A percentile compares a stretch with the other conserved stretches of the same genome.
Conservation (phyloP, 345 rosid genomes). For the Citrus maxima region DNA sequence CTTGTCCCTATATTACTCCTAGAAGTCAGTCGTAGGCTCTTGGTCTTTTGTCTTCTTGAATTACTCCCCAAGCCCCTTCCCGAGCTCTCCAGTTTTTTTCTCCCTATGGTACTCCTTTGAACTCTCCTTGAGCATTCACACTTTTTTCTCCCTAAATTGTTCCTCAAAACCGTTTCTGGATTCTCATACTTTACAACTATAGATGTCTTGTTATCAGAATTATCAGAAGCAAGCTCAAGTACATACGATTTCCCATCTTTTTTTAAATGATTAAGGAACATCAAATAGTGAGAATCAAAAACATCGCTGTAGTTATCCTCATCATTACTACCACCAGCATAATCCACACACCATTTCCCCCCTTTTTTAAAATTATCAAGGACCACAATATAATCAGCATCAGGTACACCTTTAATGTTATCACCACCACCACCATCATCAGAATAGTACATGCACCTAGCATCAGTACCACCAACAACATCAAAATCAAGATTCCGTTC, state of each 20-base stretch:
- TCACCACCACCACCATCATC: not conserved
- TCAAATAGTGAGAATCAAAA: constrained; percentile 32
- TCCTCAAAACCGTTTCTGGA: not conserved
- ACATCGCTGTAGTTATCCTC: not conserved
- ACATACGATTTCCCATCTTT: constrained; percentile 30
- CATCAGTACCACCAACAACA: not conserved
- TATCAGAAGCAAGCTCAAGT: constrained; percentile 16
- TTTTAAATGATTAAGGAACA: constrained; percentile 33
- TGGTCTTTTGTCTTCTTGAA: not conserved
- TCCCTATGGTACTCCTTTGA: not conserved
- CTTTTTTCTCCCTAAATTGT: constrained; percentile 21
- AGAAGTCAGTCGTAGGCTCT: not conserved
- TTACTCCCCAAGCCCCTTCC: not conserved
- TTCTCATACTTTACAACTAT: constrained; percentile 22
- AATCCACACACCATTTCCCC: too few relatives aligned
- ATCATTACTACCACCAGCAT: too few relatives aligned
- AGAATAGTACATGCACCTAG: constrained; percentile 8
- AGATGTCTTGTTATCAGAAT: not conserved
- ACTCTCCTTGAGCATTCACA: not conserved
- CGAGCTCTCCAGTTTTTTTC: not conserved
- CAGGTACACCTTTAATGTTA: not conserved
- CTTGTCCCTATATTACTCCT: constrained; percentile 18
- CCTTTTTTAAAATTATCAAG: too few relatives aligned
- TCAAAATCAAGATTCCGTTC: not conserved
- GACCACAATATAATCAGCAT: too few relatives aligned